Conservation (phyloP, 2,329 filamentous ascomycete genomes). For the Fusarium lyarnte region DNA sequence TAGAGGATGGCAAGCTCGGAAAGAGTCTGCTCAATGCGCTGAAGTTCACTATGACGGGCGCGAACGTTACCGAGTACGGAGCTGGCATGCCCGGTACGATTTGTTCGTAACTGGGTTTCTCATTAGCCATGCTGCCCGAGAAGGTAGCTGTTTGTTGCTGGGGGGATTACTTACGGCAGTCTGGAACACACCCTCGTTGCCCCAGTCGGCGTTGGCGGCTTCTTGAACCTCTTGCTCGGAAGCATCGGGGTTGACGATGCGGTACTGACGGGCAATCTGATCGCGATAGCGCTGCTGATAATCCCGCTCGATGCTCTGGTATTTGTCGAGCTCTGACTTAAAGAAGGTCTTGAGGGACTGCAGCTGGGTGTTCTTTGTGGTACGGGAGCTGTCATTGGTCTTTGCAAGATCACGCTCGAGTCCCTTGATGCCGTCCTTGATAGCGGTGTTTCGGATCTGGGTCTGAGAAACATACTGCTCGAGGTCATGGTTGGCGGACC, state of each 20-base stretch:
- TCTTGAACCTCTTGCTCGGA: conserved; percentile 75
- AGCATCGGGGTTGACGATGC: conserved; percentile 85
- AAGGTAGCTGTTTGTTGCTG: background rate
- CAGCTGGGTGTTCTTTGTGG: conserved; percentile 75
- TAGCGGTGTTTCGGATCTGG: conserved; percentile 76
- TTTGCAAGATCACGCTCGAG: conserved; percentile 76
- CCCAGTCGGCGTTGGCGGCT: conserved; percentile 76
- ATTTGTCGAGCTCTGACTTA: conserved; percentile 75
- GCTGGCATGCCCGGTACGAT: conserved; percentile 77
- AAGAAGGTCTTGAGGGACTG: conserved; percentile 77
- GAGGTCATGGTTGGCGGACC: conserved; percentile 63
- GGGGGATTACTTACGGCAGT: conserved; percentile 70
- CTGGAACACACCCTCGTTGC: conserved; percentile 83
- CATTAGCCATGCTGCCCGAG: conserved; percentile 18
- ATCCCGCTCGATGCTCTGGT: conserved; percentile 74
- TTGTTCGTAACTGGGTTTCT: conserved; percentile 71
- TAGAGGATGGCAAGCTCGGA: conserved; percentile 76
- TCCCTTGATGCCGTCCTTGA: conserved; percentile 81
- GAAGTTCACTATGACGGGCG: conserved; percentile 83
- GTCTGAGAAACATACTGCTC: conserved; percentile 76
- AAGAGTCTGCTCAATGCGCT: conserved; percentile 81
- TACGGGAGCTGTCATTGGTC: conserved; percentile 68
- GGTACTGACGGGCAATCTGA: conserved; percentile 82
- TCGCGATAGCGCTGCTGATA: conserved; percentile 79
- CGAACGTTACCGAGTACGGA: conserved; percentile 81